These are phyloP conservation scores for Umbelopsis sp. DNA, from an alignment of 192 early-diverging fungal genomes.

Conservation along the genomic window DNA sequence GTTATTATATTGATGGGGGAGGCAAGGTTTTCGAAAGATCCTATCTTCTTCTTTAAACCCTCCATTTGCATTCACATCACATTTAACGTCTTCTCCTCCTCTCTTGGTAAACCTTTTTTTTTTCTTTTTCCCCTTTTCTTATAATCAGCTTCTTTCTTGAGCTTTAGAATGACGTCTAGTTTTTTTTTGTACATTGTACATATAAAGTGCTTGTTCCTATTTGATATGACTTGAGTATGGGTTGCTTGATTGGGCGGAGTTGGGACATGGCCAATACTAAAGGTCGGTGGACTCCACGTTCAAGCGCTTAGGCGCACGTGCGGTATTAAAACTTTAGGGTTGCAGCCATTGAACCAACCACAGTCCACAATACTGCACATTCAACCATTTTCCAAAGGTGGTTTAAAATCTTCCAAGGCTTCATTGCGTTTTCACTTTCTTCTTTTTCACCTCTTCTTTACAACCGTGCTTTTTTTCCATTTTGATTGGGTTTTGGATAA, in stretches of 20 bases:
- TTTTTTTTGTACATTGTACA: constrained; percentile 15
- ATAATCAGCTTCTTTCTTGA: neutral
- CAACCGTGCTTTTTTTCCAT: neutral
- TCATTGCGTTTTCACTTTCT: neutral
- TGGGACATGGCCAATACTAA: neutral
- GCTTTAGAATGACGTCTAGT: neutral
- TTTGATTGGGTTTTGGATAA: neutral
- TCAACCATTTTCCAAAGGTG: neutral
- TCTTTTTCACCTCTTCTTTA: neutral
- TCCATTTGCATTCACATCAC: too few relatives aligned
- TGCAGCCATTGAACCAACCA: neutral
- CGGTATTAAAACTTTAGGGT: neutral
- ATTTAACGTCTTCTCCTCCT: too few relatives aligned
- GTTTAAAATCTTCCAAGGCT: too few relatives aligned
- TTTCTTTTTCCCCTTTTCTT: too few relatives aligned
- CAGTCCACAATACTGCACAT: neutral
- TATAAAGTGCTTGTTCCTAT: neutral
- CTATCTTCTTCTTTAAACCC: too few relatives aligned
- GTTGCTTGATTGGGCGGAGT: neutral
- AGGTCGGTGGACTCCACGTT: neutral
- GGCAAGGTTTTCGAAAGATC: too few relatives aligned
- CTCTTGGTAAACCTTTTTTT: too few relatives aligned
- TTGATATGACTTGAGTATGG: neutral
- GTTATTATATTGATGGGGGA: too few relatives aligned
- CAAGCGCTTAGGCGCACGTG: neutral